Base-by-base conservation (phyloP, 129 eudicot genomes). In the Chrysanthemum seticuspe region DNA sequence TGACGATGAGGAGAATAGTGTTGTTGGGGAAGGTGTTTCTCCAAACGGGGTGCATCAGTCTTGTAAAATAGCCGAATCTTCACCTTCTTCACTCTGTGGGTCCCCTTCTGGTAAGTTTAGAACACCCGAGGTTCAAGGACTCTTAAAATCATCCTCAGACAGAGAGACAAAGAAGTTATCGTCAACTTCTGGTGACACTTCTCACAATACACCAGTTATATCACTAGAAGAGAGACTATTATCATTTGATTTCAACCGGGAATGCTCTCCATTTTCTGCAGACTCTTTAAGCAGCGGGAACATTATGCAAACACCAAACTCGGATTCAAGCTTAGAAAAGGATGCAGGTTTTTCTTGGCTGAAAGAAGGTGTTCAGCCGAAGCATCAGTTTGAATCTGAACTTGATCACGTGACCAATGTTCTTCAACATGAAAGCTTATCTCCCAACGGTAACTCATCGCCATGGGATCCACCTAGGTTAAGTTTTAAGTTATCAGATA, bases 251-350 rank as follows among this genome's bases (percentile, higher is more conserved):
- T 71, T 68, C 36, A 29, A 67, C 21, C 72, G 76, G 21, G 90
- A 81, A 68, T 61, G 25, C 62, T 81, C 88, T 80, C 83, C 86
- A 16, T 55, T 79, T 62, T 93, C 87, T 15, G 45, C 80, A 36
- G 85, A 73, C 62, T 76, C 82, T 13, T 70, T 84, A 45, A 79
- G 85, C 34, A 84, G 89, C 78, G 87, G 81, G 59, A 94, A 94
- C 80, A 82, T 90, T 18, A 86, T 88, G 73, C 89, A 85, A 73
- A 94, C 97, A 64, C 99, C 99, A 54, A 76, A 79, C 50, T 87
- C 93, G 13, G 85, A 83, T 74, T 85, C 86, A 34, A 82, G 83
- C 65, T 82, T 89, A 47, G 95, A 77, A 52, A 63, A 70, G 34
- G 74, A 18, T 18, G 44, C 40, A 40, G 62, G 70, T 67, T 25